Evolutionary conservation across 176 grass and related monocot genomes (phyloP).

Genomic region (Avena eriantha): DNA sequence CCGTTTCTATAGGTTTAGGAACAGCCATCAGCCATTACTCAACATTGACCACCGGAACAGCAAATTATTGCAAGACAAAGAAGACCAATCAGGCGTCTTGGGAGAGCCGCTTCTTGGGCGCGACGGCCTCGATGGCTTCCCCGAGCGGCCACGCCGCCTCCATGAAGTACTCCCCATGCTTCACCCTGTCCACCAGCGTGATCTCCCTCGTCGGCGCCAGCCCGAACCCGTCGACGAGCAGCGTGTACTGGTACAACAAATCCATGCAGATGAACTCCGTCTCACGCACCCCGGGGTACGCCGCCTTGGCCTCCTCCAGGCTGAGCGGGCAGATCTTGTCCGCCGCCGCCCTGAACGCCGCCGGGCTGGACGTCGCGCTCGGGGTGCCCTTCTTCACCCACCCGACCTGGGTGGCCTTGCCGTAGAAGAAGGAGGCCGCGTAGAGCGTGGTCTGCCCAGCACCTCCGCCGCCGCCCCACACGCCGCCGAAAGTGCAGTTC

Average conservation of each 20-base stretch:
- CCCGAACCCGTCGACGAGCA: background rate
- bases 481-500: background rate
- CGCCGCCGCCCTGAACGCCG: conserved; percentile 26
- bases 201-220: background rate
- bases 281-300: conserved; percentile 19
- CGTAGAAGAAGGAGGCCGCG: background rate
- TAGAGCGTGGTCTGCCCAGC: background rate
- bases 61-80: too few species aligned
- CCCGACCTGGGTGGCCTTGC: background rate
- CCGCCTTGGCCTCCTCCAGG: background rate
- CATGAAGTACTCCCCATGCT: conserved; percentile 12
- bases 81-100: too few species aligned
- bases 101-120: background rate
- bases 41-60: too few species aligned
- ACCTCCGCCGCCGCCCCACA: background rate
- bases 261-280: conserved; percentile 68
- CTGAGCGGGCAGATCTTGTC: conserved; percentile 31
- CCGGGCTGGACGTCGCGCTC: conserved; percentile 16
- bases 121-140: conserved; percentile 3
- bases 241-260: conserved; percentile 19
- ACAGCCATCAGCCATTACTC: too few species aligned
- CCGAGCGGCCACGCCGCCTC: background rate
- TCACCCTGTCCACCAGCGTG: conserved; percentile 5
- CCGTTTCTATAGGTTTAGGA: too few species aligned
- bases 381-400: background rate